Evolutionary conservation across 768 basidiomycete species (phyloP).

Genomic region (Agrocybe praecox): DNA sequence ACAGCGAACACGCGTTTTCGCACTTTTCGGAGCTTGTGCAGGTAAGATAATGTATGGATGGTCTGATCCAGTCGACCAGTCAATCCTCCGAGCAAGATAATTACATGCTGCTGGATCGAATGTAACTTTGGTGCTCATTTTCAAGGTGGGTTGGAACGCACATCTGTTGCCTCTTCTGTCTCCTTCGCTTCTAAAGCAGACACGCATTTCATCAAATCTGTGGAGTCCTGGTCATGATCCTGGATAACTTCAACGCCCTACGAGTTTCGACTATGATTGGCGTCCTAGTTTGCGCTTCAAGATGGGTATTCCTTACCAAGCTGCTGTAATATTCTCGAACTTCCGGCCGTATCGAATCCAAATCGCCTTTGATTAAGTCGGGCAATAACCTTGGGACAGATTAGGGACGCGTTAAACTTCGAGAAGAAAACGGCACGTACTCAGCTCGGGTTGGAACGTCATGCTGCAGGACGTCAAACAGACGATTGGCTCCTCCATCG

Average conservation of each 20-base stretch:
- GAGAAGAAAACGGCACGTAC: constrained; percentile 11
- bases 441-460: constrained; percentile 17
- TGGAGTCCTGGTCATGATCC: constrained; percentile 81
- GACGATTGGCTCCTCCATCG: constrained; percentile 86
- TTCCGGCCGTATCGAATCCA: constrained; percentile 84
- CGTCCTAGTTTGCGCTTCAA: no score
- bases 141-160: constrained; percentile 22
- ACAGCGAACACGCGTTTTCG: constrained; percentile 69
- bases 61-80: constrained; percentile 95
- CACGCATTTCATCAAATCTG: constrained; percentile 96
- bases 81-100: constrained; percentile 85
- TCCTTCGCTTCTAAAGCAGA: constrained; percentile 62
- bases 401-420: not conserved
- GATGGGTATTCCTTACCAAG: constrained; percentile 41
- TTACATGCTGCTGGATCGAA: constrained; percentile 49
- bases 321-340: constrained; percentile 69
- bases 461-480: constrained; percentile 56
- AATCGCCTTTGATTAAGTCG: constrained; percentile 89
- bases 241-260: constrained; percentile 70
- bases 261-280: no score
- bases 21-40: constrained; percentile 75
- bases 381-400: constrained; percentile 67
- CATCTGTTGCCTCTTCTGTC: constrained; percentile 35
- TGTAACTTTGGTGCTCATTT: constrained; percentile 24
- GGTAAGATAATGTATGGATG: constrained; percentile 81